Base-by-base conservation (phyloP, 371 early-diverging fungal genomes). In the Batkoa obscura region DNA sequence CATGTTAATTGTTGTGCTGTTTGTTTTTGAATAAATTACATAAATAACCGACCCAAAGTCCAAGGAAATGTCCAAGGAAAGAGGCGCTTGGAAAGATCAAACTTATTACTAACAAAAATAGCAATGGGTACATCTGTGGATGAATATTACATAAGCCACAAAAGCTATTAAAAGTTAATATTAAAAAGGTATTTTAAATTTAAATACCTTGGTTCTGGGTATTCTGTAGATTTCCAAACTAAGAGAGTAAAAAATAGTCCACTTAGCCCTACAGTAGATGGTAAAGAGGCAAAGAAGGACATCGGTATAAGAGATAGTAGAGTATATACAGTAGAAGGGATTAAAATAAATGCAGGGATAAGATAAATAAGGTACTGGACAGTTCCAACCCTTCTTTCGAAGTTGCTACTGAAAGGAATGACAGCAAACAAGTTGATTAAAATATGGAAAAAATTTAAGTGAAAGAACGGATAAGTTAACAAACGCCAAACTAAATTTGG, bases 401-500 rank as follows among this genome's bases (percentile, higher is more conserved):
- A 34, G 15, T 45, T 12, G 34, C 30, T 45, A 15, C 43, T 35
- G 2, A 56, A 45, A 2, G 56, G 56, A 6, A 56, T 45, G n/a
- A 32, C 9, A 34, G 32, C 56, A n/a, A 56, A 12, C 12, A 56
- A 15, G 34, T 56, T 56, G 35, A 56, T 15, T 3, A 56, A 31
- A 12, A 56, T n/a, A 34, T 56, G 56, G 23, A 43, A 30, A 13
- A 56, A 45, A 15, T 47, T 34, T 17, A 56, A 23, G 36, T 56
- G 56, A 13, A 36, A n/a, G 45, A 43, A 56, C 6, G 56, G 56
- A 42, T 45, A 56, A 32, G 56, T 56, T 3, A 56, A 32, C 23
- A 56, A 34, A 10, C 56, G 39, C 15, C 41, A 56, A 1, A 56
- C 56, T 56, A 43, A n/a, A n/a, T n/a, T n/a, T n/a, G n/a, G n/a